Conservation (phyloP, 2,329 filamentous ascomycete species). For the Pezicula radicicola region DNA sequence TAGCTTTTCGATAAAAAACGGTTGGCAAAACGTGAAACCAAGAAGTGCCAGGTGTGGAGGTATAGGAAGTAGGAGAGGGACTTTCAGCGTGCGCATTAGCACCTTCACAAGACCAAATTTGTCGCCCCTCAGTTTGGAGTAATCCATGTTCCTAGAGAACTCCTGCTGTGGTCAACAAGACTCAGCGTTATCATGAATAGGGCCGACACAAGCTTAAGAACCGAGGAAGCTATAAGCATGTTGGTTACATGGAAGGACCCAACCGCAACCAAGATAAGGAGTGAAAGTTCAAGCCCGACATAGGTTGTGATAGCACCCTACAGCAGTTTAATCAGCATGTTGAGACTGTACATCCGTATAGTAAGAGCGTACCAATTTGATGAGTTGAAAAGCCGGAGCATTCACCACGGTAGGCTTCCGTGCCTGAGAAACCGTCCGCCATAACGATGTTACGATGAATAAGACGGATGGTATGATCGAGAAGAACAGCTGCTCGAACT, state of each 20-base stretch:
- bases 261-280: conserved; percentile 22
- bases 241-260: conserved; percentile 7
- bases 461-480: conserved; percentile 27
- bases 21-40: conserved; percentile 25
- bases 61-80: conserved; percentile 21
- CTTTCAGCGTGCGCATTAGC: conserved; percentile 20
- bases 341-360: not conserved
- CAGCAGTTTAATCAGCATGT: conserved; percentile 11
- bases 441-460: conserved; percentile 27
- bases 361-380: conserved; percentile 24
- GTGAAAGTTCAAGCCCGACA: conserved; percentile 21
- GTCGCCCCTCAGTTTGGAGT: conserved; percentile 7
- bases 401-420: conserved; percentile 29
- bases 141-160: conserved; percentile 14
- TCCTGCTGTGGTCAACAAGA: conserved; percentile 29
- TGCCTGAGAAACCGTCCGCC: conserved; percentile 23
- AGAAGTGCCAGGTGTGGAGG: conserved; percentile 20
- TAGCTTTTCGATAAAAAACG: conserved; percentile 22
- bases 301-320: conserved; percentile 12
- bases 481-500: conserved; percentile 32
- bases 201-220: conserved; percentile 23
- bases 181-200: conserved; percentile 13
- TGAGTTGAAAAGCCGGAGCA: conserved; percentile 22
- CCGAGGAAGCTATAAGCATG: conserved; percentile 28
- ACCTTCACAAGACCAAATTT: conserved; percentile 17